Evolutionary conservation across 768 basidiomycete genomes (phyloP).

Genomic region (Chalciporus pseudorubinellus): DNA sequence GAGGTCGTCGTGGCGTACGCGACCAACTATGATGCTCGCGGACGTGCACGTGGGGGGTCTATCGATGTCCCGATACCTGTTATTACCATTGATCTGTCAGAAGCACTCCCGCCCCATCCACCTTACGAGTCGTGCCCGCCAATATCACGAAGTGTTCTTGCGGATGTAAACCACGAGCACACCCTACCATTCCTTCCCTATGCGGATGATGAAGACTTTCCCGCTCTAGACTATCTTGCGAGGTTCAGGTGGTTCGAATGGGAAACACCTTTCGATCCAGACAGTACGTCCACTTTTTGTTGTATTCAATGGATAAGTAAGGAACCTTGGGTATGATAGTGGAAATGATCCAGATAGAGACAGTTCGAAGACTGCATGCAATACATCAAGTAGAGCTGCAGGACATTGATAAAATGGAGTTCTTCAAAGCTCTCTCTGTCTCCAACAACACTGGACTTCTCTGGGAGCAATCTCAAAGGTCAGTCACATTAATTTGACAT

Average conservation of each 20-base stretch:
- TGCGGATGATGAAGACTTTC: slow-evolving; percentile 45
- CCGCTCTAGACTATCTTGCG: slow-evolving; percentile 25
- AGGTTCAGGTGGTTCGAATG: slow-evolving; percentile 29
- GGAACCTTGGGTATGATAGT: slow-evolving; percentile 27
- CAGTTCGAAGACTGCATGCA: slow-evolving; percentile 37
- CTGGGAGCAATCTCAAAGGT: slow-evolving; percentile 46
- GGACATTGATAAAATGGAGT: slow-evolving; percentile 36
- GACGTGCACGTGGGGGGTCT: not conserved
- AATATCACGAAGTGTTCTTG: slow-evolving; percentile 30
- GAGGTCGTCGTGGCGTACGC: slow-evolving; percentile 4
- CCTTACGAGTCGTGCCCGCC: slow-evolving; percentile 51
- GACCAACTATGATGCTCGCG: slow-evolving; percentile 4
- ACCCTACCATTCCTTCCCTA: slow-evolving; percentile 41
- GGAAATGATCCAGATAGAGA: slow-evolving; percentile 49
- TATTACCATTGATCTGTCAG: slow-evolving; percentile 7
- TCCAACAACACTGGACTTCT: slow-evolving; percentile 37
- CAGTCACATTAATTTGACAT: not conserved
- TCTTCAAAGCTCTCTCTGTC: slow-evolving; percentile 27
- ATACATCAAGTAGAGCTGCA: slow-evolving; percentile 27
- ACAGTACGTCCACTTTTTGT: slow-evolving; percentile 37
- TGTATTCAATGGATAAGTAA: not conserved
- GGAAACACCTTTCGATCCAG: slow-evolving; percentile 47
- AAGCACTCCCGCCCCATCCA: slow-evolving; percentile 22
- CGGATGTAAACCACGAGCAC: not conserved
- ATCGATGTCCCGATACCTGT: slow-evolving; percentile 12